phyloP scores from a whole-genome alignment of 805 yeast species.

The Candida insectalens region DNA sequence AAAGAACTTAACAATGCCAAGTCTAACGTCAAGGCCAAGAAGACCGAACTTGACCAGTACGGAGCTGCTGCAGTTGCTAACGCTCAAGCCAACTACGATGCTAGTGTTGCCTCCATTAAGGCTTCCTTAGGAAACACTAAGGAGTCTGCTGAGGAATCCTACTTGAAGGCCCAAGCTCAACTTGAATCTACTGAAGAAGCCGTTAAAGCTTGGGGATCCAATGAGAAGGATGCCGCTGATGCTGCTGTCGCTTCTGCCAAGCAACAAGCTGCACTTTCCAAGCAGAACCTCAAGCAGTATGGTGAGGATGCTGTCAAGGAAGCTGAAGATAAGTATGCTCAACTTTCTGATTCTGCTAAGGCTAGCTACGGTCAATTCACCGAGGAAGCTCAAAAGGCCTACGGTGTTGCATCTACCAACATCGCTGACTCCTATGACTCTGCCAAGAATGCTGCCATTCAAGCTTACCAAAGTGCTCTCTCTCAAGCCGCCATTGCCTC shows the following conservation, averaged over 20 bases:
- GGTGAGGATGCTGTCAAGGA: slow-evolving; percentile 5
- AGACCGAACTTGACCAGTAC: slow-evolving; percentile 6
- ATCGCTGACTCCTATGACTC: slow-evolving; percentile 15
- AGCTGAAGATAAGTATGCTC: not conserved
- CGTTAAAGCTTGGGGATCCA: slow-evolving; percentile 2
- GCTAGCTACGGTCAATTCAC: not conserved
- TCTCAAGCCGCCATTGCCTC: slow-evolving; percentile 19
- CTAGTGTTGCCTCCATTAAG: not conserved
- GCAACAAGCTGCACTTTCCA: slow-evolving; percentile 7
- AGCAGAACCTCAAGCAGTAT: slow-evolving; percentile 6
- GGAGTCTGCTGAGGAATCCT: slow-evolving; percentile 6
- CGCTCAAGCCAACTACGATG: slow-evolving; percentile 18
- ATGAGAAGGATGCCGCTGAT: slow-evolving; percentile 3
- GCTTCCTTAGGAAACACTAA: slow-evolving; percentile 2
- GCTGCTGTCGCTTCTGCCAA: slow-evolving; percentile 10
- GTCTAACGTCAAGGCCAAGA: not conserved
- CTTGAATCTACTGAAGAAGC: slow-evolving; percentile 6
- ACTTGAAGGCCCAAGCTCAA: slow-evolving; percentile 12
- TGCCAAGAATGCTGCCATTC: slow-evolving; percentile 2
- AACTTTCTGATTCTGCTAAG: slow-evolving; percentile 6
- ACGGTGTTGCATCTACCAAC: slow-evolving; percentile 10
- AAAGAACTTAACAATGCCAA: slow-evolving; percentile 21
- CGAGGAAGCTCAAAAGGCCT: slow-evolving; percentile 7
- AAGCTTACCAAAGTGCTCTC: slow-evolving; percentile 18
- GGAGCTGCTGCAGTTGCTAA: slow-evolving; percentile 18